Evolutionary conservation across 805 yeast genomes (phyloP).

Genomic region (Metschnikowia cubensis): DNA sequence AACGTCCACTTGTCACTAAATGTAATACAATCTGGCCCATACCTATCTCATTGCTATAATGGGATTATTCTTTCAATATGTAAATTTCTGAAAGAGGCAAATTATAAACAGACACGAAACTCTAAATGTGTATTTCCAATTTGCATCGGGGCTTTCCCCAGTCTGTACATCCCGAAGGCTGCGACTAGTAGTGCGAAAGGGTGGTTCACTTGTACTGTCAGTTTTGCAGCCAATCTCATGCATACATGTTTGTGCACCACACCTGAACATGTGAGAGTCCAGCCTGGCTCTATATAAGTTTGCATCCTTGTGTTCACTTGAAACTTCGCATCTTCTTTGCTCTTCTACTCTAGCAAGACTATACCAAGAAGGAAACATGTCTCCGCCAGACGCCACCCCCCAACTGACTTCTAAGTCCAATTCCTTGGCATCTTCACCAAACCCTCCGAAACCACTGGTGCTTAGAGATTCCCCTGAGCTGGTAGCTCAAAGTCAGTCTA

Average conservation of each 20-base stretch:
- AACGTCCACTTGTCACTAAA: too few species aligned
- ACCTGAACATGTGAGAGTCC: not conserved
- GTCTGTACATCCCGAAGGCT: not conserved
- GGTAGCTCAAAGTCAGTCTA: not conserved
- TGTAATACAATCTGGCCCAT: too few species aligned
- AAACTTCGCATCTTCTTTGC: not conserved
- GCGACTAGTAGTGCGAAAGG: not conserved
- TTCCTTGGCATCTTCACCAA: constrained; percentile 1
- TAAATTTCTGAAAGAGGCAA: too few species aligned
- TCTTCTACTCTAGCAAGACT: not conserved
- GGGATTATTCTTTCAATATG: too few species aligned
- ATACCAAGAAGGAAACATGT: not conserved
- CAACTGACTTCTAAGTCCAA: constrained; percentile 1
- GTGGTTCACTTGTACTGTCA: not conserved
- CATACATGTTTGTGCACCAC: not conserved
- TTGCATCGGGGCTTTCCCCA: not conserved
- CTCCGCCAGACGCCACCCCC: constrained; percentile 1
- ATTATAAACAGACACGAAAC: too few species aligned
- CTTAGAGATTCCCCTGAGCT: not conserved
- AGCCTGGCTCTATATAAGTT: not conserved
- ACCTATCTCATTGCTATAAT: too few species aligned
- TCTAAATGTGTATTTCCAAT: too few species aligned
- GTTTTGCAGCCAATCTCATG: constrained; percentile 1
- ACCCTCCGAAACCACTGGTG: not conserved
- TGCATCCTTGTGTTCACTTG: not conserved